These are phyloP conservation scores for Dentipellis fragilis DNA, from an alignment of 768 basidiomycete genomes.

Conservation along the genomic window DNA sequence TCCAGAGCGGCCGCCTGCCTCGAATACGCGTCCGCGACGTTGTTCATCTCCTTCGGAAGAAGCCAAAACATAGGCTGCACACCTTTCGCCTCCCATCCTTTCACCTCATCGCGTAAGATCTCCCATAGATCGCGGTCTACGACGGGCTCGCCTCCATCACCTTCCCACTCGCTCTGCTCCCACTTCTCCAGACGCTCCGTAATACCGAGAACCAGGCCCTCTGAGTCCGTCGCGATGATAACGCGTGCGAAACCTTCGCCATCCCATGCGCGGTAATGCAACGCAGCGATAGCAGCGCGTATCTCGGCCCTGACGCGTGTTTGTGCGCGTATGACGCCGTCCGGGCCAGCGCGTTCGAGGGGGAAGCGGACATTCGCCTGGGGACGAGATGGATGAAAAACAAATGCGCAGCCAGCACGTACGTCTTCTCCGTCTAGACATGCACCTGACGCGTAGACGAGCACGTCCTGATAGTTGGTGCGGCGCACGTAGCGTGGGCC, in stretches of 20 bases:
- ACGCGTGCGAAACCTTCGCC: conserved; percentile 20
- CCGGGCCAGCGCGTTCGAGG: background rate
- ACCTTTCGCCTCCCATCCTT: conserved; percentile 12
- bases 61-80: conserved; percentile 16
- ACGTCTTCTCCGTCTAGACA: background rate
- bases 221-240: conserved; percentile 22
- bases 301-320: conserved; percentile 28
- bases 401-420: background rate
- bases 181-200: conserved; percentile 17
- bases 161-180: conserved; percentile 17
- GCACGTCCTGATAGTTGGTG: conserved; percentile 1
- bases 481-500: conserved; percentile 3
- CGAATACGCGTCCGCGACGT: conserved; percentile 14
- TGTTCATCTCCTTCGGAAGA: conserved; percentile 15
- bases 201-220: conserved; percentile 22
- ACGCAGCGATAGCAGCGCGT: conserved; percentile 20
- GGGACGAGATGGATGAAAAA: background rate
- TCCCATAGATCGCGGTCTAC: conserved; percentile 21
- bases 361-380: background rate
- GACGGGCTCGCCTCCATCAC: conserved; percentile 8
- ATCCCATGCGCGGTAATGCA: conserved; percentile 17
- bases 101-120: conserved; percentile 10
- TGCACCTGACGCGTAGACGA: conserved; percentile 1
- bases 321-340: conserved; percentile 7
- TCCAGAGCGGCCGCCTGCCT: conserved; percentile 5